Evolutionary conservation across 352 stramenopile genomes (phyloP).

Genomic region (Globisporangium nagaii): DNA sequence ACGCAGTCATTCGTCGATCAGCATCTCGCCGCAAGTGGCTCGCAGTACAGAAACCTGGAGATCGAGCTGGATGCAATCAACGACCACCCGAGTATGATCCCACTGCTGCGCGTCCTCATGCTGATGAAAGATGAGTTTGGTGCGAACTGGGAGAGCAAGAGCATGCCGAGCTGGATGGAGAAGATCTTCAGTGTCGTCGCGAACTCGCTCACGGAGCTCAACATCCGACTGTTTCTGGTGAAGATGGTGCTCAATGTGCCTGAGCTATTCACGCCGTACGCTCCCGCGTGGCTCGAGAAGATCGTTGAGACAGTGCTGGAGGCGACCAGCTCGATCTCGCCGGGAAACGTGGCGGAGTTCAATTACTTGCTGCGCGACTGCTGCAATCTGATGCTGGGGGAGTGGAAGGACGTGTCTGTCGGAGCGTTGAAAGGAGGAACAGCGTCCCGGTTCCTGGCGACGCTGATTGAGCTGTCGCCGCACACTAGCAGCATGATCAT

Average conservation of each 20-base stretch:
- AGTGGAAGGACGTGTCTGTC: constrained; percentile 37
- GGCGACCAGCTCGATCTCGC: constrained; percentile 20
- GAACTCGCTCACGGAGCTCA: constrained; percentile 32
- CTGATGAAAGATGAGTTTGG: constrained; percentile 76
- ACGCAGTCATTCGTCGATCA: constrained; percentile 15
- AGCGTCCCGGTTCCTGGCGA: constrained; percentile 47
- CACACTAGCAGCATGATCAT: constrained; percentile 48
- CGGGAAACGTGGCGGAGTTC: constrained; percentile 35
- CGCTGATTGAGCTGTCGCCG: constrained; percentile 49
- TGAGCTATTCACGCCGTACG: constrained; percentile 47
- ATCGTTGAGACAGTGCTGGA: constrained; percentile 56
- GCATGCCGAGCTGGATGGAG: constrained; percentile 79
- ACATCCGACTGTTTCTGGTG: constrained; percentile 63
- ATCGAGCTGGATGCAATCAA: constrained; percentile 79
- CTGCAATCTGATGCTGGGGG: constrained; percentile 47
- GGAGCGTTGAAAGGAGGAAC: constrained; percentile 9
- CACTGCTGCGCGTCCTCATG: constrained; percentile 60
- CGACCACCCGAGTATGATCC: constrained; percentile 70
- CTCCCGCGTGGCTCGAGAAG: constrained; percentile 37
- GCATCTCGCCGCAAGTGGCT: constrained; percentile 15
- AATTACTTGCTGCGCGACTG: constrained; percentile 76
- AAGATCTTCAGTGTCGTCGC: constrained; percentile 54
- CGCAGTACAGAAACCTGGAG: constrained; percentile 26
- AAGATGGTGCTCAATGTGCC: constrained; percentile 71
- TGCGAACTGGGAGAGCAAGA: constrained; percentile 31